Evolutionary conservation across 176 grass and related monocot genomes (phyloP), one percentile per base, ranked within the genome.

Genomic region (Neostapfia colusana): DNA sequence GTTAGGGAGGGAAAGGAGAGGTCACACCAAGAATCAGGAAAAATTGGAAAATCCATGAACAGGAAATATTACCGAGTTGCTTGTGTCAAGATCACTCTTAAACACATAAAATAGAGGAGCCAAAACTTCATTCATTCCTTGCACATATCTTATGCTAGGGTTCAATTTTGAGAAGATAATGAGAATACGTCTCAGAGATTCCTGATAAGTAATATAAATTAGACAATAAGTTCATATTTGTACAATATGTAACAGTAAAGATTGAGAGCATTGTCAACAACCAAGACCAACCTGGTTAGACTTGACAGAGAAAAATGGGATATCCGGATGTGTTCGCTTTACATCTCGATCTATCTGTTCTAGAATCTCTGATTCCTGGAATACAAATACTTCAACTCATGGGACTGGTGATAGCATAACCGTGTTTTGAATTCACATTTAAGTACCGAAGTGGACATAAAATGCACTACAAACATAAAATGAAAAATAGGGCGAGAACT

Each of bases 61-160:
- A 13, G 28, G 67, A 21, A 77, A 80, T 56, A 88, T 82, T 89
- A 98, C 95, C 62, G 87, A 72, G 77, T 66, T 86, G 63, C 79
- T 66, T 77, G 81, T 55, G 39, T 86, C 83, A 60, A 79, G 77
- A 54, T 94, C 85, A 58, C 79, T 90, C 79, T 79, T 81, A 66
- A 94, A 90, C 55, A 98, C 79, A 80, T 82, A 98, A 82, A 86
- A 94, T 27, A 98, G 69, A 73, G 91, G 95, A 65, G 95, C 91
- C 79, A 98, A 88, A 69, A 98, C 89, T 79, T 98, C 95, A 80
- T 98, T 98, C 95, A 98, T 92, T 72, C 95, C 91, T 90, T 98
- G 95, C 46, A 98, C 95, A 54, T 98, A 98, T 75, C 87, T 88
- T 79, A 94, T 86, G 57, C 59, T 84, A 56, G 95, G 89, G 85